phyloP scores from a whole-genome alignment of 495 filamentous ascomycete species.

The Penicillium chermesinum region DNA sequence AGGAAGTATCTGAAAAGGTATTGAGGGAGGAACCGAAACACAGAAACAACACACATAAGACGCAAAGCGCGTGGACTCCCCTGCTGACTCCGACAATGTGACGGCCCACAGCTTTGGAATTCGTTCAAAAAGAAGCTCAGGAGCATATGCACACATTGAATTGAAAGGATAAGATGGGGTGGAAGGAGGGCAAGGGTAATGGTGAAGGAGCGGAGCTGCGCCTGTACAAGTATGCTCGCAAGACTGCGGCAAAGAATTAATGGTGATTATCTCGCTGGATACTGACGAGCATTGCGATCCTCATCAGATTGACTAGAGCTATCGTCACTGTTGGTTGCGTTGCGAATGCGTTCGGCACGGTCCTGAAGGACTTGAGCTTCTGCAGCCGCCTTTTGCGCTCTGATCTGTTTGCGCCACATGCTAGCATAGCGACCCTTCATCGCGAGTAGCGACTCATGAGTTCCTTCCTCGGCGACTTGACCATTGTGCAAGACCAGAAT shows the following conservation, averaged over 20 bases:
- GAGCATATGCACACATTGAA: conserved; percentile 24
- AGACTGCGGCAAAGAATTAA: background rate
- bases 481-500: conserved; percentile 90
- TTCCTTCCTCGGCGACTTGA: conserved; percentile 76
- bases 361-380: conserved; percentile 58
- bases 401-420: conserved; percentile 96
- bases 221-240: conserved; percentile 8
- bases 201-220: conserved; percentile 12
- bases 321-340: conserved; percentile 41
- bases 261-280: conserved; percentile 18
- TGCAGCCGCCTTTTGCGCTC: conserved; percentile 76
- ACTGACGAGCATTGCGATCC: conserved; percentile 35
- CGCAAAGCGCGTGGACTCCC: conserved; percentile 2
- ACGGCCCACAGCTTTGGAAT: conserved; percentile 14
- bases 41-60: conserved; percentile 8
- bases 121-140: conserved; percentile 8
- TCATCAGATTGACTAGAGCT: conserved; percentile 52
- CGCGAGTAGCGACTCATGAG: conserved; percentile 76
- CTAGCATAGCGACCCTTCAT: conserved; percentile 73
- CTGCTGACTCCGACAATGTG: conserved; percentile 13
- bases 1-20: conserved; percentile 11
- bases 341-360: conserved; percentile 43
- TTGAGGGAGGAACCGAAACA: conserved; percentile 3
- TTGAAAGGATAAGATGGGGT: conserved; percentile 1
- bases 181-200: conserved; percentile 9